Evolutionary conservation across 2,329 filamentous ascomycete species (phyloP).

Genomic region (Penicillium sp.): DNA sequence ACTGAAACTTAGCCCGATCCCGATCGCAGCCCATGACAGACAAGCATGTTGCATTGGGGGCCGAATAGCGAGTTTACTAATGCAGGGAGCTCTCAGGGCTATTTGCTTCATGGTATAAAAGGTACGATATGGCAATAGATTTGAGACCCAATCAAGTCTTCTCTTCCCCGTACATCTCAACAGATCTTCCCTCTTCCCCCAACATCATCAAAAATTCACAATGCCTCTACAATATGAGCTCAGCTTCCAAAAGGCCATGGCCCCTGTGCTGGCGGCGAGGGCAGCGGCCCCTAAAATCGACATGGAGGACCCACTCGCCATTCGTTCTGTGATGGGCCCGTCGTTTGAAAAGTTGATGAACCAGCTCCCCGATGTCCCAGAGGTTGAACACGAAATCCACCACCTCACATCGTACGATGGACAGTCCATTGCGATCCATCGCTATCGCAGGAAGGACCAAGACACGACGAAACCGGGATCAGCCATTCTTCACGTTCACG

Average conservation of each 20-base stretch:
- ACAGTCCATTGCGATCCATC: constrained; percentile 21
- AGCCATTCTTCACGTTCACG: constrained; percentile 28
- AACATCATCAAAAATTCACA: neutral
- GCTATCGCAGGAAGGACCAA: constrained; percentile 10
- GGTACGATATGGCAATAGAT: neutral
- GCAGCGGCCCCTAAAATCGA: constrained; percentile 11
- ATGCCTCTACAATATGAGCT: constrained; percentile 24
- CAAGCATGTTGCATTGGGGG: neutral
- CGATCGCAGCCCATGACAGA: neutral
- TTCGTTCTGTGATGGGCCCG: constrained; percentile 7
- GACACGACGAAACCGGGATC: constrained; percentile 7
- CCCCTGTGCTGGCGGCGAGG: constrained; percentile 12
- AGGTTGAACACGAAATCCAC: constrained; percentile 17
- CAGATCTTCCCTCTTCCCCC: neutral
- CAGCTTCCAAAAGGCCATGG: constrained; percentile 17
- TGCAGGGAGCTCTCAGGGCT: neutral
- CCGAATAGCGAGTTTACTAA: neutral
- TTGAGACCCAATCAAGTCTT: neutral
- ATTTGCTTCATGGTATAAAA: neutral
- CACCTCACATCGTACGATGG: constrained; percentile 23
- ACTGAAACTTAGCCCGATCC: neutral
- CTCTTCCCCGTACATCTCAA: neutral
- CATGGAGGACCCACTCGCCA: constrained; percentile 14
- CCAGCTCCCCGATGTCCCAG: constrained; percentile 12
- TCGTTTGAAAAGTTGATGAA: constrained; percentile 8